These are phyloP conservation scores for Fraxinus velutina DNA, from an alignment of 305 asterid species.

Conservation along the genomic window DNA sequence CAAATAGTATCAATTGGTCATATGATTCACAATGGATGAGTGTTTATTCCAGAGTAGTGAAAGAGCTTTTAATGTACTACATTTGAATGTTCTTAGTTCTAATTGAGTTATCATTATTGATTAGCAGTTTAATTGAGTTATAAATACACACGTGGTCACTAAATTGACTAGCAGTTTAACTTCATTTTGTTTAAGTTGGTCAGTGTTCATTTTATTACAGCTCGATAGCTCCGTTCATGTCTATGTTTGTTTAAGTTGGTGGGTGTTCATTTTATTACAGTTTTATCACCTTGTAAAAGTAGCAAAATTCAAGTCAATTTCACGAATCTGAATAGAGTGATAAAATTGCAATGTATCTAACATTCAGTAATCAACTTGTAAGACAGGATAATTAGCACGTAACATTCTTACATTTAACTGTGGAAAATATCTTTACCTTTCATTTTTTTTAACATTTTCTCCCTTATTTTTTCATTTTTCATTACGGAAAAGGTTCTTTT, in stretches of 20 bases:
- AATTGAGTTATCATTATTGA: neutral
- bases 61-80: neutral
- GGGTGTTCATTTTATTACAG: too few species aligned
- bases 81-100: neutral
- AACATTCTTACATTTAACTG: too few species aligned
- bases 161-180: neutral
- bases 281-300: too few species aligned
- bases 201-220: neutral
- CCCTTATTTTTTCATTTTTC: too few species aligned
- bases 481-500: neutral
- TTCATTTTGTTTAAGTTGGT: neutral
- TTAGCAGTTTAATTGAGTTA: neutral
- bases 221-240: neutral
- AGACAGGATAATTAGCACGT: neutral
- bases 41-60: neutral
- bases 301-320: neutral
- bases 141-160: neutral
- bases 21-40: constrained; percentile 1
- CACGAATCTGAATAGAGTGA: neutral
- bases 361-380: neutral
- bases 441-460: too few species aligned
- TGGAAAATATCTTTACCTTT: neutral
- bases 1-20: neutral
- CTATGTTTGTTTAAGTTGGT: neutral
- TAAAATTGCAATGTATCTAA: neutral